phyloP scores from a whole-genome alignment of 2,329 filamentous ascomycete species.

The Thielaviopsis musarum region DNA sequence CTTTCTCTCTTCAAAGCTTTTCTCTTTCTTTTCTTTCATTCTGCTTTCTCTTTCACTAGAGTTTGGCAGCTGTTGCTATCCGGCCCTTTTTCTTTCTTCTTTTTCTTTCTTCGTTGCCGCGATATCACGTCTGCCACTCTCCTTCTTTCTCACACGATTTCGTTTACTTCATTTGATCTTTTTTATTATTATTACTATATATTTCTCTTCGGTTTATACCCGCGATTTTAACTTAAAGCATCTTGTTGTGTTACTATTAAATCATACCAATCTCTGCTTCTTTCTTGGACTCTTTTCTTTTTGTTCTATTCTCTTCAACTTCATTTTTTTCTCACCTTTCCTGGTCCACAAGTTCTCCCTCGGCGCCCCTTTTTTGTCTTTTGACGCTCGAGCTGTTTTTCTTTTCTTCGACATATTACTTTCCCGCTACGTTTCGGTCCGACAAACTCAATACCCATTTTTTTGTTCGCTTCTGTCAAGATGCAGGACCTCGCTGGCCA shows the following conservation, averaged over 20 bases:
- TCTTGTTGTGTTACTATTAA: constrained; percentile 10
- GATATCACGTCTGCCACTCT: background rate
- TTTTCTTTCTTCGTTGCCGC: constrained; percentile 5
- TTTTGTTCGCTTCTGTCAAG: constrained; percentile 36
- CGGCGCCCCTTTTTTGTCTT: background rate
- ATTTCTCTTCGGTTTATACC: constrained; percentile 13
- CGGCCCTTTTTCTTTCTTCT: constrained; percentile 7
- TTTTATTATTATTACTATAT: background rate
- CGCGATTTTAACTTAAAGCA: constrained; percentile 13
- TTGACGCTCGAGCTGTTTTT: background rate
- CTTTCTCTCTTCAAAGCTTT: constrained; percentile 6
- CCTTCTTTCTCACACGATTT: background rate
- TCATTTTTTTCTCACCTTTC: constrained; percentile 2
- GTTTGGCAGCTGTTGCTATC: constrained; percentile 9
- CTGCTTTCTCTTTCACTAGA: constrained; percentile 7
- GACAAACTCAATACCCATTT: background rate
- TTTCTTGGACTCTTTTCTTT: constrained; percentile 10
- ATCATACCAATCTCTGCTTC: constrained; percentile 10
- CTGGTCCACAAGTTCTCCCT: background rate
- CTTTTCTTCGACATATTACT: background rate
- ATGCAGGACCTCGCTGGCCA: constrained; percentile 76
- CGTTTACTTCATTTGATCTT: constrained; percentile 2
- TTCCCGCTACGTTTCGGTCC: background rate
- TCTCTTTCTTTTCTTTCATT: constrained; percentile 6
- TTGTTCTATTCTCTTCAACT: constrained; percentile 3